Evolutionary conservation across 768 basidiomycete genomes (phyloP), one percentile per base, ranked within the genome.

Genomic region (Bullera alba): DNA sequence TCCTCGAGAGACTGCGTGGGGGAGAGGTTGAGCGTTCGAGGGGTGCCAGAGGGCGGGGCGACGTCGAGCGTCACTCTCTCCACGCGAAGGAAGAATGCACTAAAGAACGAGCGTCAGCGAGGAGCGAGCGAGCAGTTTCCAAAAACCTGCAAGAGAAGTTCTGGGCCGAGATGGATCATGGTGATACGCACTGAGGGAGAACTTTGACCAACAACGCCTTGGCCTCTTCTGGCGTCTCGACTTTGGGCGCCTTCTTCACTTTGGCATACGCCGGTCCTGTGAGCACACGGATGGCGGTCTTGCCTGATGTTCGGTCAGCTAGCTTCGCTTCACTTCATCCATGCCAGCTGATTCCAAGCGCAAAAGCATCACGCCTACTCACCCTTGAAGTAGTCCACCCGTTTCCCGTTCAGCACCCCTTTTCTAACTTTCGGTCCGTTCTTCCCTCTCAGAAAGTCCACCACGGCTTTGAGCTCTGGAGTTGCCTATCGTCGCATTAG

Each of bases 351-450:
- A 35, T 35, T 23, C 21, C 8, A 10, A n/a, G 32, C 17, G 19
- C 45, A 5, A 48, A 5, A 32, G 37, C 42, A 21, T 21, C 25
- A 3, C 23, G 16, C 19, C n/a, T 35, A 58, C 79, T 60, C 45
- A 91, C 93, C 95, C 77, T 91, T 99, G 79, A 97, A 99, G 75
- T 97, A 99, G 73, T 97, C 93, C 45, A 92, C 75, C 29, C 93
- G 83, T 74, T 93, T 95, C 21, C 93, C 93, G 61, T 88, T 88
- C 65, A 96, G 75, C 7, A 91, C 85, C 19, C 95, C 95, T 8
- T 85, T 83, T 57, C 88, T 80, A 47, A 84, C 80, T 77, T 95
- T 96, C 63, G 96, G 82, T 2, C 88, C 88, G 14, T 87, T 79
- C 63, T 83, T 84, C 58, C 86, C 83, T 38, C 95, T 82, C 43